Base-by-base conservation (phyloP, 768 basidiomycete species). In the Dioszegia aurantiaca region DNA sequence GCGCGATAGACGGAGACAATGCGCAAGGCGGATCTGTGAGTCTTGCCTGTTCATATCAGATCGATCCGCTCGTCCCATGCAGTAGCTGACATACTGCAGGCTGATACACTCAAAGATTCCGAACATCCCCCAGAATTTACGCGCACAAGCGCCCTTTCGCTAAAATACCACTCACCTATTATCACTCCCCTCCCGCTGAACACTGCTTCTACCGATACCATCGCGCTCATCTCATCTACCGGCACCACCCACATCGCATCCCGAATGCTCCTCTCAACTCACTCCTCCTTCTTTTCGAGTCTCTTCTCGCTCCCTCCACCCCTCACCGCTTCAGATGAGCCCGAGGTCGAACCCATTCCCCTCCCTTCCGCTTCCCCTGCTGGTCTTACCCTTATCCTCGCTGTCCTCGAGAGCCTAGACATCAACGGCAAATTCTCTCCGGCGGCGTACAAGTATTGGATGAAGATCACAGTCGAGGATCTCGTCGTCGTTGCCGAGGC, bases 381-480 rank as follows among this genome's bases (percentile, higher is more conserved):
- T n/a, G 9, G 10, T 24, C 12, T 44, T 23, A 4, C 2, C 21
- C 4, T 24, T 14, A 21, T 24, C 14, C 21, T 42, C 21, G 8
- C 41, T 9, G 41, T 42, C 41, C 33, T 33, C 33, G 33, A 33
- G 8, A 33, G 33, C 33, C 33, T 33, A 14, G 33, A 14, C 14
- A 6, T 14, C 6, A 14, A 33, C 14, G 33, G 33, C 14, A 33
- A 14, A 6, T 6, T 33, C 33, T 33, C 33, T 44, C 48, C 48
- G 6, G n/a, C 23, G 5, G 48, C 48, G 6, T 33, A 36, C 48
- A 33, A 36, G 31, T 49, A 49, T 19, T 49, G 48, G 48, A 14
- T 49, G 31, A 17, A 2, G 14, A 33, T 49, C 48, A 49, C 28
- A 3, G 48, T 33, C 4, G 31, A 33, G 8, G 48, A 49, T 21